A percentile compares a stretch with the other conserved stretches of the same genome.
Evolutionary conservation across 139 green algal genomes (phyloP).

Genomic region (Pycnococcus provasolii): DNA sequence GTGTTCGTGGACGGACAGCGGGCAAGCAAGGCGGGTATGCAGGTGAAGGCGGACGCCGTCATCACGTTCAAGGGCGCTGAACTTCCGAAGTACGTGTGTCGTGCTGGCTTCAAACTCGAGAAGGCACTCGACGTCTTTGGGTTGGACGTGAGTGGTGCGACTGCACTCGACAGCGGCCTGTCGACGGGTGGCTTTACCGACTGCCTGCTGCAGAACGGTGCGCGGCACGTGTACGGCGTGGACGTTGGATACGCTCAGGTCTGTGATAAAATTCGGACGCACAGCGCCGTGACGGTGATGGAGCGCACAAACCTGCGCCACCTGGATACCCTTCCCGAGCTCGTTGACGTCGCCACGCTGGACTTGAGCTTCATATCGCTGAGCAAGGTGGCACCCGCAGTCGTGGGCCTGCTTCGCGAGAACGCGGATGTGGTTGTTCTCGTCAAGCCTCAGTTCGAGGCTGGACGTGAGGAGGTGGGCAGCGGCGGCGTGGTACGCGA

Average conservation of each 20-base stretch:
- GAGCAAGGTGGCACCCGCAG: constrained; percentile 57
- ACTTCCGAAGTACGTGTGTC: constrained; percentile 74
- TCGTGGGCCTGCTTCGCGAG: constrained; percentile 42
- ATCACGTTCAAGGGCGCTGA: constrained; percentile 55
- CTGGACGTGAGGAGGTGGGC: constrained; percentile 54
- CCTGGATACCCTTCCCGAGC: constrained; percentile 42
- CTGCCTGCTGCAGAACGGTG: constrained; percentile 84
- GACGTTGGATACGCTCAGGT: constrained; percentile 93
- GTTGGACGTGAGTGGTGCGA: constrained; percentile 57
- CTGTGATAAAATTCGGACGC: constrained; percentile 62
- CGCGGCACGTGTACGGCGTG: constrained; percentile 69
- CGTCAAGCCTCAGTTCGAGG: constrained; percentile 98
- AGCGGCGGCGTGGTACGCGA: constrained; percentile 70
- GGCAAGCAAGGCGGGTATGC: constrained; percentile 64
- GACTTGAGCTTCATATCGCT: constrained; percentile 95
- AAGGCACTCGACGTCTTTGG: constrained; percentile 68
- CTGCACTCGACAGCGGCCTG: constrained; percentile 74
- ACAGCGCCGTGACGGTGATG: constrained; percentile 69
- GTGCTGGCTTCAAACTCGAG: constrained; percentile 87
- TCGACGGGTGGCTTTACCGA: constrained; percentile 96
- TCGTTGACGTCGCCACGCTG: constrained; percentile 66
- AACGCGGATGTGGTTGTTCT: constrained; percentile 64
- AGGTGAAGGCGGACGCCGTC: constrained; percentile 35
- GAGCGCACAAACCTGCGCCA: constrained; percentile 87
- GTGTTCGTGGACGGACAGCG: constrained; percentile 55